A percentile compares a stretch with the other conserved stretches of the same genome.
Evolutionary conservation across 2,329 filamentous ascomycete genomes (phyloP).

Genomic region (Fusarium decemcellulare): DNA sequence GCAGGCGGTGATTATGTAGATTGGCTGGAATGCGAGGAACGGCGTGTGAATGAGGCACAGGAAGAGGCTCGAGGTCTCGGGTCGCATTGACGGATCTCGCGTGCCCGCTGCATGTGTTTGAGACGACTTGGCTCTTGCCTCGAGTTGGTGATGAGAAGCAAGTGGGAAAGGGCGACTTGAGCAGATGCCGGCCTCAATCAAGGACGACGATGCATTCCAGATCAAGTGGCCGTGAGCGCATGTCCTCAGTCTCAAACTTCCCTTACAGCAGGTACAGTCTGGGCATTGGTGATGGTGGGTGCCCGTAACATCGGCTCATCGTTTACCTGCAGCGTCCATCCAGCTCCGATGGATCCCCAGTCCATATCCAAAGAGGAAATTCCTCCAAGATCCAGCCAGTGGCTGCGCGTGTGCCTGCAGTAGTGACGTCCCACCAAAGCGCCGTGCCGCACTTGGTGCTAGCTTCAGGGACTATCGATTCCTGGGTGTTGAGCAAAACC

Average conservation of each 20-base stretch:
- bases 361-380: slow-evolving; percentile 19
- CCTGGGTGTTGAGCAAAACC: slow-evolving; percentile 15
- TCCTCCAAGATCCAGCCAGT: slow-evolving; percentile 17
- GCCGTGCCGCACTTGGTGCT: slow-evolving; percentile 17
- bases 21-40: slow-evolving; percentile 26
- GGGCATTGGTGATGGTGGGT: slow-evolving; percentile 12
- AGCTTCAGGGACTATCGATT: slow-evolving; percentile 44
- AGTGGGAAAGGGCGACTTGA: slow-evolving; percentile 28
- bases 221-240: slow-evolving; percentile 37
- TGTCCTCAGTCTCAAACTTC: slow-evolving; percentile 24
- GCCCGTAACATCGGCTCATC: background rate
- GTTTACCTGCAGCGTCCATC: background rate
- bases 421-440: slow-evolving; percentile 17
- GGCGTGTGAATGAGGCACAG: slow-evolving; percentile 14
- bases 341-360: background rate
- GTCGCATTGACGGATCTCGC: slow-evolving; percentile 20
- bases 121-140: slow-evolving; percentile 19
- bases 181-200: background rate
- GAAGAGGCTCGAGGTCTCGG: slow-evolving; percentile 20
- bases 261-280: background rate
- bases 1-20: slow-evolving; percentile 1
- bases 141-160: background rate
- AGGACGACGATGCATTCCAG: slow-evolving; percentile 20
- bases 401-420: slow-evolving; percentile 39
- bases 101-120: slow-evolving; percentile 27